Conservation (phyloP, 352 stramenopile genomes). For the Globisporangium abappressorium region DNA sequence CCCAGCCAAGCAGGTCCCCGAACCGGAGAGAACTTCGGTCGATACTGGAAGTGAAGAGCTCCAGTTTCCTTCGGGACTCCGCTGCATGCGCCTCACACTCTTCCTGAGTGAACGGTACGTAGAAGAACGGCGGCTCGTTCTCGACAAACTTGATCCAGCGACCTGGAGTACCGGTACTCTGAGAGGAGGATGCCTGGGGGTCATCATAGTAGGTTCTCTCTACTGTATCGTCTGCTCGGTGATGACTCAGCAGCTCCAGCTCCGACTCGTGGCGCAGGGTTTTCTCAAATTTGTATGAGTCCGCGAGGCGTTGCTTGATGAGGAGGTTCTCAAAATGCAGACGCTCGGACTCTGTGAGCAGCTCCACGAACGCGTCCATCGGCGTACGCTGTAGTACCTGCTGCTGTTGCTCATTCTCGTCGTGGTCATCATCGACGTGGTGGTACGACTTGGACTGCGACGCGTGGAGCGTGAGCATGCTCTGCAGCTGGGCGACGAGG, state of each 20-base stretch:
- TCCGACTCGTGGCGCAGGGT: not conserved
- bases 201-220: not conserved
- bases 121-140: not conserved
- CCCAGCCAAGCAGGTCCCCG: not conserved
- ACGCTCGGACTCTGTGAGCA: not conserved
- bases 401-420: not conserved
- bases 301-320: not conserved
- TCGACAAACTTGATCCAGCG: not conserved
- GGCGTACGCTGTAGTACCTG: not conserved
- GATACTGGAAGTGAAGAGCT: not conserved
- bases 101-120: not conserved
- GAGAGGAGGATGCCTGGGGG: too few relatives aligned
- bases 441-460: not conserved
- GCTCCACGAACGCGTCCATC: not conserved
- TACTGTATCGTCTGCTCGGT: not conserved
- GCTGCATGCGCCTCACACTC: not conserved
- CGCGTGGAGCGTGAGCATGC: not conserved
- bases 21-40: not conserved
- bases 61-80: not conserved
- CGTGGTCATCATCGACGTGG: not conserved
- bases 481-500: conserved; percentile 1
- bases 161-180: not conserved
- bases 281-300: not conserved
- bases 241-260: not conserved
- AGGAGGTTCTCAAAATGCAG: not conserved